Base-by-base conservation (phyloP, 1,139 yeast species). In the Lodderomyces theae region DNA sequence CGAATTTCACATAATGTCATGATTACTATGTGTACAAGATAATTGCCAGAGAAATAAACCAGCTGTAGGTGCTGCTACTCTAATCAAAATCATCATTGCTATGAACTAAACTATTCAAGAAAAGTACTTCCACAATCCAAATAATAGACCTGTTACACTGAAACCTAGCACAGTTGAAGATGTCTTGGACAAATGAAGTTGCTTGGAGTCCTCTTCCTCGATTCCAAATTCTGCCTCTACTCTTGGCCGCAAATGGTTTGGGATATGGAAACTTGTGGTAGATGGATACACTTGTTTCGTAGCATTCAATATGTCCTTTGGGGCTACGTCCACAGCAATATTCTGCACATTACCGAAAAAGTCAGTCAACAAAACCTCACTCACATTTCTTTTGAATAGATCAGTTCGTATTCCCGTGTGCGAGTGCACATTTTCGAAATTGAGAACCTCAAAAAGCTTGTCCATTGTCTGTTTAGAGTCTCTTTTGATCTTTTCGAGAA, bases 331-430 rank as follows among this genome's bases (percentile, higher is more conserved):
- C 10, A 67, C 74, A 26, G 86, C 75, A 2, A 87, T 87, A 43
- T 84, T 80, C 60, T 90, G 97, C 18, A 90, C 87, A 54, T 89
- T 90, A 2, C 97, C 98, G 52, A 94, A 90, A 62, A 92, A 92
- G 58, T 94, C 98, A 0, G 98, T 90, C 47, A 92, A 75, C 43
- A 80, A 68, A 3, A 89, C 95, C 31, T 85, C 79, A 8, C 75
- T 70, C 34, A 86, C 72, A 46, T 84, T 78, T 51, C 95, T 74
- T 40, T 74, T 60, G 62, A 82, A 88, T 46, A 87, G 63, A 57
- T 89, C 96, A 0, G 89, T 79, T 48, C 96, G 74, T 31, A 92
- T 81, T 11, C 99, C 99, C 0, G 96, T 94, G 51, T 86, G 82
- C 2, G 97, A 89, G 58, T 89, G 97, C 32, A 94, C 84, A 50